Percentiles rank a stretch among this genome's conserved stretches.
phyloP scores from a whole-genome alignment of 1,139 yeast species.

The Sugiyamaella grinbergsii region DNA sequence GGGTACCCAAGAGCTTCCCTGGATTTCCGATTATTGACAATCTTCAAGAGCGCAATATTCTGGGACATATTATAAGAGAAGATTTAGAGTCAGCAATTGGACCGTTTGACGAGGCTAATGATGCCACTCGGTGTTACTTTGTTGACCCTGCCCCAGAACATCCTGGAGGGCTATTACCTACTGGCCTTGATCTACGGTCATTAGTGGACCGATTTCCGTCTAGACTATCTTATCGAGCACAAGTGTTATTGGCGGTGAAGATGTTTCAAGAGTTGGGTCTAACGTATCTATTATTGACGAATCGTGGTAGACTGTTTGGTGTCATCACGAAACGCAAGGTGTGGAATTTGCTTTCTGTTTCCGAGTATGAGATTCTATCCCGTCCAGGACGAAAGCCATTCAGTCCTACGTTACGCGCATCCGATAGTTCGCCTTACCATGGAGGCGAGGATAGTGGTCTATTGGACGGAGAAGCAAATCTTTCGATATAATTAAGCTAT shows the following conservation, averaged over 20 bases:
- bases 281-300: slow-evolving; percentile 54
- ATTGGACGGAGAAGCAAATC: slow-evolving; percentile 1
- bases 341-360: slow-evolving; percentile 47
- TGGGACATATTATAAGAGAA: slow-evolving; percentile 48
- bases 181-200: slow-evolving; percentile 29
- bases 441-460: slow-evolving; percentile 10
- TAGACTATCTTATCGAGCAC: slow-evolving; percentile 36
- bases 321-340: slow-evolving; percentile 71
- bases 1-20: slow-evolving; percentile 29
- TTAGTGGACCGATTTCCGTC: slow-evolving; percentile 40
- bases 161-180: slow-evolving; percentile 14
- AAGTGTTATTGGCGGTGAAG: slow-evolving; percentile 51
- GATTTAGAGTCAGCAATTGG: slow-evolving; percentile 42
- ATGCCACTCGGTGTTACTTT: slow-evolving; percentile 29
- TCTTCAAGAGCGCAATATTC: slow-evolving; percentile 35
- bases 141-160: slow-evolving; percentile 21
- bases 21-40: slow-evolving; percentile 49
- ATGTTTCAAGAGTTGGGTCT: slow-evolving; percentile 58
- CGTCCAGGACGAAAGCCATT: slow-evolving; percentile 11
- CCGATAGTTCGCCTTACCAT: slow-evolving; percentile 11
- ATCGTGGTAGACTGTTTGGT: slow-evolving; percentile 50
- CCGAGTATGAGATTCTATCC: slow-evolving; percentile 15
- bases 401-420: slow-evolving; percentile 2
- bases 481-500: slow-evolving; percentile 5
- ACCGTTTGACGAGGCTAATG: slow-evolving; percentile 3